Base-by-base conservation (phyloP, 805 yeast genomes). In the Candida loeiensis region DNA sequence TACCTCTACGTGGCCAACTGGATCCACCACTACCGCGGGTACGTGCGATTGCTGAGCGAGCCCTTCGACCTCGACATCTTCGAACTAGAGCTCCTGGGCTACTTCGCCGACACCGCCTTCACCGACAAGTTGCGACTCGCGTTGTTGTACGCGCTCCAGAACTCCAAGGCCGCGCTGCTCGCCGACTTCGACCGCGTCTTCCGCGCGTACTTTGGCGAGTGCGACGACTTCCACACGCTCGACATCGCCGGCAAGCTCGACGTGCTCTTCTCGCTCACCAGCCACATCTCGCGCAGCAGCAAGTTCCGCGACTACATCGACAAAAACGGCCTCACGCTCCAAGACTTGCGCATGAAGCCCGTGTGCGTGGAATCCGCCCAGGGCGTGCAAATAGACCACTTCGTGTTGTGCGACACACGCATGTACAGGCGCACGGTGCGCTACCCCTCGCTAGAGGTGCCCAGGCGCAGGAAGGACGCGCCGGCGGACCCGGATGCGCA, bases 41-140 rank as follows among this genome's bases (percentile, higher is more conserved):
- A 69, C 36, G 55, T 80, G 25, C 75, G 68, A 47, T 55, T 81
- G 39, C 62, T 64, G 9, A 61, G 66, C 5, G 85, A 79, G 39
- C 65, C 66, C 9, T 76, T 80, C 47, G 82, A 80, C 49, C 71
- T 73, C 6, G 82, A 79, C 43, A 61, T 73, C 14, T 71, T 80
- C 44, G 88, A 81, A 50, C 79, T 79, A 49, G 88, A 81, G 48
- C 59, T 81, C 11, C 61, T 79, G 28, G 50, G 59, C 41, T 50
- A 18, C 37, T 43, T 47, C 29, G 45, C 49, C 9, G n/a, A 27
- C 31, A 32, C 33, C 12, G 37, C 14, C 21, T 27, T 34, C 17
- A 7, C 35, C 12, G 65, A 67, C 41, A 71, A 64, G 43, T 61
- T 79, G 24, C 69, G 75, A 38, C 45, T 59, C 6, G 69, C 69